These are phyloP conservation scores for Ascochyta rabiei DNA, from an alignment of 2,329 filamentous ascomycete species.

Conservation along the genomic window DNA sequence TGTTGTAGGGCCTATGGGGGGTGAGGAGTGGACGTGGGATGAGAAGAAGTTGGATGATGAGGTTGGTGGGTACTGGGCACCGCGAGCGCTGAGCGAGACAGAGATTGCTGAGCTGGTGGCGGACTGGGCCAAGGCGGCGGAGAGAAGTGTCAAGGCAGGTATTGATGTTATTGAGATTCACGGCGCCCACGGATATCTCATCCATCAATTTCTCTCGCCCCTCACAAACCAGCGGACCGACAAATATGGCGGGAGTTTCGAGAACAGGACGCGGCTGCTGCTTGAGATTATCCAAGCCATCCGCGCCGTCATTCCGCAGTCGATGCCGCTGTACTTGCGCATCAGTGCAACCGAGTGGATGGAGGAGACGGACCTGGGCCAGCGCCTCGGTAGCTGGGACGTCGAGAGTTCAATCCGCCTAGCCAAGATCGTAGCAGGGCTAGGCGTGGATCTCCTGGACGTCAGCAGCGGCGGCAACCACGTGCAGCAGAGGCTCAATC, in stretches of 20 bases:
- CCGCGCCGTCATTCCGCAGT: slow-evolving; percentile 38
- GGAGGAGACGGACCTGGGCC: slow-evolving; percentile 40
- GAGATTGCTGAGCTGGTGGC: slow-evolving; percentile 49
- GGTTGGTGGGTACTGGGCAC: slow-evolving; percentile 46
- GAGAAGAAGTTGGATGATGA: slow-evolving; percentile 37
- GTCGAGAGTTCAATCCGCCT: slow-evolving; percentile 48
- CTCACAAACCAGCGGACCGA: slow-evolving; percentile 52
- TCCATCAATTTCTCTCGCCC: slow-evolving; percentile 50
- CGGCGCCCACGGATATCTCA: slow-evolving; percentile 51
- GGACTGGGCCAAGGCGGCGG: slow-evolving; percentile 50
- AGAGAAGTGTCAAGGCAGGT: slow-evolving; percentile 45
- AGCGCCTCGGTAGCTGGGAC: slow-evolving; percentile 48
- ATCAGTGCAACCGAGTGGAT: slow-evolving; percentile 48
- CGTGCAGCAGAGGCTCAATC: slow-evolving; percentile 48
- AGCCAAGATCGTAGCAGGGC: slow-evolving; percentile 48
- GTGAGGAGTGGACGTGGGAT: slow-evolving; percentile 50
- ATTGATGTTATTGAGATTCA: slow-evolving; percentile 53
- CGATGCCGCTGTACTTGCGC: slow-evolving; percentile 45
- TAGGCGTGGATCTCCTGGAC: slow-evolving; percentile 55
- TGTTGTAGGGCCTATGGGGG: slow-evolving; percentile 47
- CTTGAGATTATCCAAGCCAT: slow-evolving; percentile 51
- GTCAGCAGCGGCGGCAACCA: slow-evolving; percentile 56
- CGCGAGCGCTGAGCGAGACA: slow-evolving; percentile 42
- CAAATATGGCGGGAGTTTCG: slow-evolving; percentile 51
- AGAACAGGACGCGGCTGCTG: slow-evolving; percentile 48